Evolutionary conservation across 1,139 yeast species (phyloP).

Genomic region (Candida sp.): DNA sequence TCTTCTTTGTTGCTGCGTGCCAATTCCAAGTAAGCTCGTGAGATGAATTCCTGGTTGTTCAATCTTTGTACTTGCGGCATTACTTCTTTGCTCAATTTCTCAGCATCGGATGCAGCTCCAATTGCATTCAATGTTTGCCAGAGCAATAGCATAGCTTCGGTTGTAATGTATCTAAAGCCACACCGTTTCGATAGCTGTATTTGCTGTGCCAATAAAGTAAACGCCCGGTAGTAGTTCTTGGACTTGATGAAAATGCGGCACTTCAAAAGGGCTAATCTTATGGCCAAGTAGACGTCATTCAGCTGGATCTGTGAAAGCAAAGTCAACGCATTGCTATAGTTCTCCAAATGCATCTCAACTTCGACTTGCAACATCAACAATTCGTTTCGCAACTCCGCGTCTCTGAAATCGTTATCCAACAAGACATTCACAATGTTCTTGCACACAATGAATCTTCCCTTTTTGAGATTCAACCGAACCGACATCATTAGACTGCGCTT

Average conservation of each 20-base stretch:
- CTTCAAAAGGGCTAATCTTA: constrained; percentile 48
- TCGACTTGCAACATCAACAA: constrained; percentile 28
- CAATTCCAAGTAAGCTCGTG: constrained; percentile 42
- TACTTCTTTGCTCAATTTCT: constrained; percentile 31
- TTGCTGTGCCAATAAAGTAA: constrained; percentile 50
- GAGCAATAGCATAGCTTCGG: constrained; percentile 45
- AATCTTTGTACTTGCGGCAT: constrained; percentile 44
- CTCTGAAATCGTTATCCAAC: constrained; percentile 30
- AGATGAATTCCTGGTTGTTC: constrained; percentile 34
- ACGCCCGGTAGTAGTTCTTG: constrained; percentile 42
- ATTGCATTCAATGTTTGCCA: constrained; percentile 40
- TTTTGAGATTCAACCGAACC: constrained; percentile 38
- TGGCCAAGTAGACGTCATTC: constrained; percentile 29
- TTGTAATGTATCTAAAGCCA: constrained; percentile 41
- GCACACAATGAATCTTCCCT: constrained; percentile 36
- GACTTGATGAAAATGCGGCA: constrained; percentile 41
- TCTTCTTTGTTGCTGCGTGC: constrained; percentile 28
- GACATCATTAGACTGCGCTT: constrained; percentile 39
- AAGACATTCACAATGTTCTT: constrained; percentile 24
- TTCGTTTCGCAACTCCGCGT: constrained; percentile 34
- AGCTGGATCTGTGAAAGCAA: constrained; percentile 31
- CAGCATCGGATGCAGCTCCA: constrained; percentile 40
- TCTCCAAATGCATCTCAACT: constrained; percentile 32
- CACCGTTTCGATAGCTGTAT: constrained; percentile 42
- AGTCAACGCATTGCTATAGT: constrained; percentile 38